Percentiles rank a stretch among this genome's conserved stretches.
Conservation (phyloP, 768 basidiomycete genomes). For the Leccinum incarnatum region DNA sequence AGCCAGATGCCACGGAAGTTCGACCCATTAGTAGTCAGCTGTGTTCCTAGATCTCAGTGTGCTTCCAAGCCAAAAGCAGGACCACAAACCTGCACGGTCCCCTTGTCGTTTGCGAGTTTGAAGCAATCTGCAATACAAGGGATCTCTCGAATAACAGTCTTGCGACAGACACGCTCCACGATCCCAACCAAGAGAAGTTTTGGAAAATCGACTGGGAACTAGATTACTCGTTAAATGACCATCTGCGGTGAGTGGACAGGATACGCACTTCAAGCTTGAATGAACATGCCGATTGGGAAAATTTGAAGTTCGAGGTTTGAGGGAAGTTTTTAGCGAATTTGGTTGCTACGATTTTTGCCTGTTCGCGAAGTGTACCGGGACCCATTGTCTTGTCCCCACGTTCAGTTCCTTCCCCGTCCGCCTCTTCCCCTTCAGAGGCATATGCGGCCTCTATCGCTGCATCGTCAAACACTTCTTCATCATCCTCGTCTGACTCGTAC, state of each 20-base stretch:
- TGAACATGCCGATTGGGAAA: conserved; percentile 61
- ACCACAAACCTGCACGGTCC: conserved; percentile 41
- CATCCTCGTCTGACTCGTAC: conserved; percentile 61
- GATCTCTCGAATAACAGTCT: conserved; percentile 86
- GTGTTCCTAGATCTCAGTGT: conserved; percentile 4
- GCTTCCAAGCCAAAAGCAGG: not conserved
- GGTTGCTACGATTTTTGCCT: conserved; percentile 44
- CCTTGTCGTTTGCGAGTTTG: conserved; percentile 54
- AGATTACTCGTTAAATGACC: not conserved
- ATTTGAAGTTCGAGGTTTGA: conserved; percentile 71
- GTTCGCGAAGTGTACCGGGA: conserved; percentile 36
- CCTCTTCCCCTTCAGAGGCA: conserved; percentile 44
- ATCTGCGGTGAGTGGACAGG: not conserved
- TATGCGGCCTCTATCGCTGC: conserved; percentile 62
- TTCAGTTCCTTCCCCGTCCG: conserved; percentile 30
- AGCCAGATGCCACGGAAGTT: conserved; percentile 90
- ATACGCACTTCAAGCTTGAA: conserved; percentile 80
- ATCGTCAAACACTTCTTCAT: conserved; percentile 47
- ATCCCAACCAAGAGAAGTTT: conserved; percentile 94
- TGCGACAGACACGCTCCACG: conserved; percentile 81
- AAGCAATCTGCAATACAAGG: conserved; percentile 87
- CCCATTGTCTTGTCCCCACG: conserved; percentile 21
- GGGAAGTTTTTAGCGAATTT: conserved; percentile 57
- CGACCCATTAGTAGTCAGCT: conserved; percentile 90
- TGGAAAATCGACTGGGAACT: conserved; percentile 88